Conservation (phyloP, 2,329 filamentous ascomycete species). For the Cladorrhinum sp. region DNA sequence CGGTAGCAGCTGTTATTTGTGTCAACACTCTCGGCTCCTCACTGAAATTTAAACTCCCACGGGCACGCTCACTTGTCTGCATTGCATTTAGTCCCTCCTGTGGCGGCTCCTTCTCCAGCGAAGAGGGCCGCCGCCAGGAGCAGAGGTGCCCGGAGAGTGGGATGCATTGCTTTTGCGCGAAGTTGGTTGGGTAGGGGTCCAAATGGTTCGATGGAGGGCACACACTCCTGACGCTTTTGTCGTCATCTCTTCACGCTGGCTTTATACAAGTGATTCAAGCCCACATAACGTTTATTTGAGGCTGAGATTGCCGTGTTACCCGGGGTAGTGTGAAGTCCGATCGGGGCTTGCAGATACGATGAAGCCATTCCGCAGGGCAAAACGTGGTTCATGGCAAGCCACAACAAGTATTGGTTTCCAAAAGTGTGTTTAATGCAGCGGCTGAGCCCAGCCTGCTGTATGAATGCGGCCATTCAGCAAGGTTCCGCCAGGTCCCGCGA, state of each 20-base stretch:
- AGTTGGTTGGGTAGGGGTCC: too few relatives aligned
- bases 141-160: not conserved
- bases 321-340: not conserved
- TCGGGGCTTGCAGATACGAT: not conserved
- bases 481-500: not conserved
- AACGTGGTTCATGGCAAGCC: not conserved
- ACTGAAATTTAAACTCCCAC: too few relatives aligned
- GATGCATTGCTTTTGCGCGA: not conserved
- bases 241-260: too few relatives aligned
- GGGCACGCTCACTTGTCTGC: not conserved
- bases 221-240: too few relatives aligned
- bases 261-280: too few relatives aligned
- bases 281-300: not conserved
- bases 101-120: not conserved
- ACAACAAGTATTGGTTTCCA: not conserved
- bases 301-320: not conserved
- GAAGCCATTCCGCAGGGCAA: not conserved
- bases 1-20: conserved; percentile 22
- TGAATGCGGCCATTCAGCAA: not conserved
- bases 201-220: too few relatives aligned
- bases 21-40: not conserved
- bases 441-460: not conserved
- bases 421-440: not conserved
- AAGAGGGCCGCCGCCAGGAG: not conserved
- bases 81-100: not conserved